These are phyloP conservation scores for Taphrina deformans DNA, from an alignment of 1,139 yeast species.

Conservation along the genomic window DNA sequence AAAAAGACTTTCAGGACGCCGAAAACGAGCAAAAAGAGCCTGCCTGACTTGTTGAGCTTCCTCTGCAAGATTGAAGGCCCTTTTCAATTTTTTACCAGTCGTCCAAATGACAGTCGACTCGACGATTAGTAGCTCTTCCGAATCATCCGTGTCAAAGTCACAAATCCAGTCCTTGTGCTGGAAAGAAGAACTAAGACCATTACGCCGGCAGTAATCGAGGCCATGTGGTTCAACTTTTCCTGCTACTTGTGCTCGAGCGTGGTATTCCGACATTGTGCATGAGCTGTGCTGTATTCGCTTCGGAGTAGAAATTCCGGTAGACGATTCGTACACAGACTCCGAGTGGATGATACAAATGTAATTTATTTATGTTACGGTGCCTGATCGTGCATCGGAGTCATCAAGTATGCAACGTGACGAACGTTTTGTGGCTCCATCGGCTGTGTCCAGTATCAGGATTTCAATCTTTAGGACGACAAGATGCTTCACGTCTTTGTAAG, in stretches of 20 bases:
- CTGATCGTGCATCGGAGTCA: no score
- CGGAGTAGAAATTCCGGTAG: no score
- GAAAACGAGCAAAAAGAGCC: constrained; percentile 32
- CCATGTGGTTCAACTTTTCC: constrained; percentile 19
- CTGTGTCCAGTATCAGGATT: no score
- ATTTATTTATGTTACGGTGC: no score
- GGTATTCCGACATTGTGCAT: constrained; percentile 5
- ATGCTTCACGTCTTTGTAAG: no score
- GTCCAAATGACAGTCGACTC: constrained; percentile 31
- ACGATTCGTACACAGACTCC: no score
- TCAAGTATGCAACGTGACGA: neutral
- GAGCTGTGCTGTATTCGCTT: no score
- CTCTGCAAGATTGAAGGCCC: constrained; percentile 23
- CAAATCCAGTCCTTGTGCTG: neutral
- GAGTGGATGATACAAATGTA: no score
- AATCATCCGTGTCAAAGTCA: neutral
- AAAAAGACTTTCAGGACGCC: constrained; percentile 14
- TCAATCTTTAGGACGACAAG: no score
- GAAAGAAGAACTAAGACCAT: neutral
- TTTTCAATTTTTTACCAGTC: constrained; percentile 6
- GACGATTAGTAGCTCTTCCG: constrained; percentile 28
- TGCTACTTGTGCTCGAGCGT: neutral
- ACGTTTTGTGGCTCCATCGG: no score
- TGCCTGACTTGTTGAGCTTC: constrained; percentile 30
- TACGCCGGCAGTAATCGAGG: constrained; percentile 20